A percentile compares a stretch with the other conserved stretches of the same genome.
These are phyloP conservation scores for Zizania latifolia DNA, from an alignment of 176 grass and related monocot species.

Conservation along the genomic window DNA sequence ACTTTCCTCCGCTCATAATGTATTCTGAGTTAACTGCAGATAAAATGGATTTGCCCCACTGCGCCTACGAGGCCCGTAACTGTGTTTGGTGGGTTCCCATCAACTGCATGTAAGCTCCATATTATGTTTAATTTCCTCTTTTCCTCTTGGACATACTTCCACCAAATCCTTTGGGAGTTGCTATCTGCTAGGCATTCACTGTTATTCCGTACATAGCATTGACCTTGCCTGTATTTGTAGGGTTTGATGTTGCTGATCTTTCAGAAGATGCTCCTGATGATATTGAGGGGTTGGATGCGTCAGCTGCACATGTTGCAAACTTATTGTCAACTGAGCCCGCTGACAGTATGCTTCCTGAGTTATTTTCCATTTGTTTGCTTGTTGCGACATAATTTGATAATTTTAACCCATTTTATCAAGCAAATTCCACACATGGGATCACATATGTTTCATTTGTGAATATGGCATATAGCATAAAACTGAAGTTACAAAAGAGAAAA, in stretches of 20 bases:
- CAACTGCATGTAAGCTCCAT: conserved; percentile 69
- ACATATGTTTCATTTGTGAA: neutral
- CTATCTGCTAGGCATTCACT: neutral
- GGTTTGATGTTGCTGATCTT: conserved; percentile 84
- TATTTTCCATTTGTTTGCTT: neutral
- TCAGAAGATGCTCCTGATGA: conserved; percentile 75
- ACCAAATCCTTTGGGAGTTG: neutral
- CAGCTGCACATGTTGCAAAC: conserved; percentile 87
- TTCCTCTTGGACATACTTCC: neutral
- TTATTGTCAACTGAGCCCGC: conserved; percentile 85
- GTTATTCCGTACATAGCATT: neutral
- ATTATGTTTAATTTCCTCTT: neutral
- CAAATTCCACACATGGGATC: neutral
- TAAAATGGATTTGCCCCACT: conserved; percentile 99
- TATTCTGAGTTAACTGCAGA: conserved; percentile 40
- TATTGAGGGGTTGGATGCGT: conserved; percentile 75
- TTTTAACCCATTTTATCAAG: conserved; percentile 14
- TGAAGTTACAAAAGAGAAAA: neutral
- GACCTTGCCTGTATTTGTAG: conserved; percentile 31
- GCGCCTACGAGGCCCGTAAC: conserved; percentile 70
- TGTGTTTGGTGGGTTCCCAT: conserved; percentile 84
- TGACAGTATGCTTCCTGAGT: conserved; percentile 52
- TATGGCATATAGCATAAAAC: too few species aligned
- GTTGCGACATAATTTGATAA: neutral
- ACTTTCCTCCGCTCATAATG: neutral